phyloP scores from a whole-genome alignment of 768 basidiomycete species.

The Cystobasidium onofrii region DNA sequence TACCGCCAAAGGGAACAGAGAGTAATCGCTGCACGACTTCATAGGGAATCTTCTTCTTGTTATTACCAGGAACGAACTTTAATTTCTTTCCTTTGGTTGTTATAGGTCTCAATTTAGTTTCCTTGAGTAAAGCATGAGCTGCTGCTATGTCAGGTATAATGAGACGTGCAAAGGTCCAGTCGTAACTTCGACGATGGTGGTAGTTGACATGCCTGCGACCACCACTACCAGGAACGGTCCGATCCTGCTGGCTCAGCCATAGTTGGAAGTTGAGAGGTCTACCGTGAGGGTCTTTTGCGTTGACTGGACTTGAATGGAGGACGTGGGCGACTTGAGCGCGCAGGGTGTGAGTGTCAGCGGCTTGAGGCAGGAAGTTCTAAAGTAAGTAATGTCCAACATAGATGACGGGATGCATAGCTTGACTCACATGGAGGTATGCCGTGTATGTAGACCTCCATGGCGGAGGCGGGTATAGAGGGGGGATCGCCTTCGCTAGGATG shows the following conservation, averaged over 20 bases:
- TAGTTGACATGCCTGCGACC: background rate
- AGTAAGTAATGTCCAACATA: background rate
- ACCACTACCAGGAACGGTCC: background rate
- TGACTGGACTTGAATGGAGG: background rate
- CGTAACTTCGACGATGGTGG: background rate
- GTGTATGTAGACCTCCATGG: constrained; percentile 7
- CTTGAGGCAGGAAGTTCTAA: background rate
- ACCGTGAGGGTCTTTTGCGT: background rate
- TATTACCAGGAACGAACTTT: background rate
- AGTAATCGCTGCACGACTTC: background rate
- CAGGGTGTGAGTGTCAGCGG: background rate
- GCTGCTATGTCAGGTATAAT: background rate
- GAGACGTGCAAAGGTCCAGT: background rate
- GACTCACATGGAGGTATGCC: background rate
- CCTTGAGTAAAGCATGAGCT: background rate
- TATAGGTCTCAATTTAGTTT: background rate
- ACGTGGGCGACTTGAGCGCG: background rate
- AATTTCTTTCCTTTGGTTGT: background rate
- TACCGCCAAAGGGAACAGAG: background rate
- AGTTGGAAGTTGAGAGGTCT: constrained; percentile 1
- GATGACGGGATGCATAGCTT: background rate
- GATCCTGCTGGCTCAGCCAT: background rate
- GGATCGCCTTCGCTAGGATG: no score
- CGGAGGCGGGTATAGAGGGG: background rate
- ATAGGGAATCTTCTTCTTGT: background rate